phyloP scores from a whole-genome alignment of 2,329 filamentous ascomycete genomes.

The Arachnomyces sp. region DNA sequence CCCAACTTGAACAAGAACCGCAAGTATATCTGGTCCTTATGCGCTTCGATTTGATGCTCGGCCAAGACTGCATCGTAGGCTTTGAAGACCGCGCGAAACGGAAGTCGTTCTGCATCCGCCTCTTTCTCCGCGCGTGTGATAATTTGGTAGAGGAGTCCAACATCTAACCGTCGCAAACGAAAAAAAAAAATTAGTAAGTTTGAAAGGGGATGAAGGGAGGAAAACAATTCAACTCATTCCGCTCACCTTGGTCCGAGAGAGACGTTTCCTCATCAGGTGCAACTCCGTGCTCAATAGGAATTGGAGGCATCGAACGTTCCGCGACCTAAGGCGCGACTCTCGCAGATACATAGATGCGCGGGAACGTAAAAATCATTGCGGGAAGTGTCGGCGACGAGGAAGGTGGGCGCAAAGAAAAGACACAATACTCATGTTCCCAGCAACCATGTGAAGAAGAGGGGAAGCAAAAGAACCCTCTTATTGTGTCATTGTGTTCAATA shows the following conservation, averaged over 20 bases:
- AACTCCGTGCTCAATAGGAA: constrained; percentile 34
- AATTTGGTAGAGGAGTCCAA: constrained; percentile 69
- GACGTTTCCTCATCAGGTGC: constrained; percentile 33
- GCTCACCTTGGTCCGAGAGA: constrained; percentile 56
- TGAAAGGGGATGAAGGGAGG: background rate
- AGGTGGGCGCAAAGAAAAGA: constrained; percentile 2
- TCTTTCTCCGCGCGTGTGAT: constrained; percentile 63
- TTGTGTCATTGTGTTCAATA: background rate
- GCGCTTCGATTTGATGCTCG: constrained; percentile 60
- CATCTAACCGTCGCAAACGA: constrained; percentile 48
- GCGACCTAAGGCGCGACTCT: constrained; percentile 39
- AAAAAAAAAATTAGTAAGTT: background rate
- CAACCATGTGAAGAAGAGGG: background rate
- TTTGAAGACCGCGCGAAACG: constrained; percentile 70
- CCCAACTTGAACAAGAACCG: constrained; percentile 74
- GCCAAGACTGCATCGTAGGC: constrained; percentile 74
- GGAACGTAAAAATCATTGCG: constrained; percentile 33
- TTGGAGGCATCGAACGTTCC: constrained; percentile 45
- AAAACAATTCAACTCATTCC: background rate
- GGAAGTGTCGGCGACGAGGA: constrained; percentile 12
- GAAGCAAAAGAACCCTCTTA: background rate
- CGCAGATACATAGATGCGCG: constrained; percentile 36
- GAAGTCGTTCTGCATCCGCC: constrained; percentile 56
- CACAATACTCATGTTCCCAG: constrained; percentile 6
- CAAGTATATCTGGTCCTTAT: constrained; percentile 67